phyloP scores from a whole-genome alignment of 768 basidiomycete species.

The Tephrocybe sp. region DNA sequence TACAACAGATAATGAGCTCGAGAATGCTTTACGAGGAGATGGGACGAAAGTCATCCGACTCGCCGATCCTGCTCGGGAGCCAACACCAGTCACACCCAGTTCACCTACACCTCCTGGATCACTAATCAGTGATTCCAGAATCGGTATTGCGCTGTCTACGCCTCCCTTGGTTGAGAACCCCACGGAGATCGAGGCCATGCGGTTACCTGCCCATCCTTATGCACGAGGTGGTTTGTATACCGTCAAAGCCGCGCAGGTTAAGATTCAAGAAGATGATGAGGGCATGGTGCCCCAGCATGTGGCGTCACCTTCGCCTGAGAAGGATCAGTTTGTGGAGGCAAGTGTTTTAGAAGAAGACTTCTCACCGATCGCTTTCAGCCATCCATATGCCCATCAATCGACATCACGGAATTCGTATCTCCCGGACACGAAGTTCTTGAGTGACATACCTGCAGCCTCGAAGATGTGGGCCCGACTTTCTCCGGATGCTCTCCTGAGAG shows the following conservation, averaged over 20 bases:
- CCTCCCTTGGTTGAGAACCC: conserved; percentile 25
- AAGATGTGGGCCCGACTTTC: conserved; percentile 54
- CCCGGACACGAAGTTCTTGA: conserved; percentile 31
- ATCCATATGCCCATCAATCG: conserved; percentile 41
- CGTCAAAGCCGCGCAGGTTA: conserved; percentile 16
- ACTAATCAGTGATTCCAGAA: conserved; percentile 23
- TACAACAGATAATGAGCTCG: conserved; percentile 26
- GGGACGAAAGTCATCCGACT: conserved; percentile 40
- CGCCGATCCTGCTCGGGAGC: conserved; percentile 37
- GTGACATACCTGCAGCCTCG: conserved; percentile 34
- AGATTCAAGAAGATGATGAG: conserved; percentile 28
- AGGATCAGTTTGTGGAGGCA: not conserved
- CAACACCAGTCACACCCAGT: conserved; percentile 1
- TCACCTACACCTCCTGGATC: conserved; percentile 27
- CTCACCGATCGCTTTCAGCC: conserved; percentile 33
- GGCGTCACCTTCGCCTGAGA: not conserved
- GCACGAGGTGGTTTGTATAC: conserved; percentile 39
- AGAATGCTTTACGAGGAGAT: conserved; percentile 36
- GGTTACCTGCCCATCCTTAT: conserved; percentile 45
- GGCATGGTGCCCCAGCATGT: conserved; percentile 24
- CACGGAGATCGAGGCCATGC: conserved; percentile 27
- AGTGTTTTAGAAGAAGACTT: conserved; percentile 29
- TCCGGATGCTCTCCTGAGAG: conserved; percentile 40
- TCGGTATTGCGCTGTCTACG: conserved; percentile 34
- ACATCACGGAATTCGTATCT: conserved; percentile 32